Percentiles rank a stretch among this genome's conserved stretches.
These are phyloP conservation scores for Adansonia rubrostipa DNA, from an alignment of 441 rosid species.

Conservation along the genomic window DNA sequence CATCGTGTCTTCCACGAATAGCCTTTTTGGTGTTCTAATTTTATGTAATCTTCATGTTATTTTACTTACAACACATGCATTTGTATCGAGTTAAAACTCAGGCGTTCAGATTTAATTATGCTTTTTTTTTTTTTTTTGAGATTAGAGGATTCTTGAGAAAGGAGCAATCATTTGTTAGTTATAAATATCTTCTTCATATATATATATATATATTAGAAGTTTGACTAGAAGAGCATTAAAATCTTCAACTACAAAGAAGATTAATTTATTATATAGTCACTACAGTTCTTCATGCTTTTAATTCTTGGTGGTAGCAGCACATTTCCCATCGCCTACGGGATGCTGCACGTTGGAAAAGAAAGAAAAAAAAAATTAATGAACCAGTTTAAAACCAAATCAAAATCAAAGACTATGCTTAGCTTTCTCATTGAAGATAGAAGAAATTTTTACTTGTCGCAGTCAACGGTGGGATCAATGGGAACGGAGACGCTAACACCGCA, in stretches of 20 bases:
- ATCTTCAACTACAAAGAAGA: not conserved
- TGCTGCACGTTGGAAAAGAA: not conserved
- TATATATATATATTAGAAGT: not conserved
- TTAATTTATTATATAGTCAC: not conserved
- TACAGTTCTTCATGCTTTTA: conserved; percentile 4
- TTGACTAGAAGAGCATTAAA: not conserved
- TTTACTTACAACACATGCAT: no score
- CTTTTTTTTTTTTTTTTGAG: no score
- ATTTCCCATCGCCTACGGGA: not conserved
- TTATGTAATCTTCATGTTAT: no score
- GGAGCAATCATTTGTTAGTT: not conserved
- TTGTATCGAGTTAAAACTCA: no score
- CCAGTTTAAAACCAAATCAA: not conserved
- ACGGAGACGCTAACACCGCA: conserved; percentile 14
- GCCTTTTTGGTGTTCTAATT: no score
- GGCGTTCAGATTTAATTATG: no score
- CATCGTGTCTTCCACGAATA: no score
- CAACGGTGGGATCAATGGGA: not conserved
- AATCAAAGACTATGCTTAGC: not conserved
- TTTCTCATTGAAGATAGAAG: not conserved
- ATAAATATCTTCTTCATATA: not conserved
- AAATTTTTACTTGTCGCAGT: conserved; percentile 23
- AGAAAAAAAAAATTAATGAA: not conserved
- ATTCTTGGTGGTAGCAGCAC: not conserved
- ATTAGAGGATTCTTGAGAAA: not conserved